These are phyloP conservation scores for Vaccinium corymbosum DNA, from an alignment of 148 eudicot species.

Conservation along the genomic window DNA sequence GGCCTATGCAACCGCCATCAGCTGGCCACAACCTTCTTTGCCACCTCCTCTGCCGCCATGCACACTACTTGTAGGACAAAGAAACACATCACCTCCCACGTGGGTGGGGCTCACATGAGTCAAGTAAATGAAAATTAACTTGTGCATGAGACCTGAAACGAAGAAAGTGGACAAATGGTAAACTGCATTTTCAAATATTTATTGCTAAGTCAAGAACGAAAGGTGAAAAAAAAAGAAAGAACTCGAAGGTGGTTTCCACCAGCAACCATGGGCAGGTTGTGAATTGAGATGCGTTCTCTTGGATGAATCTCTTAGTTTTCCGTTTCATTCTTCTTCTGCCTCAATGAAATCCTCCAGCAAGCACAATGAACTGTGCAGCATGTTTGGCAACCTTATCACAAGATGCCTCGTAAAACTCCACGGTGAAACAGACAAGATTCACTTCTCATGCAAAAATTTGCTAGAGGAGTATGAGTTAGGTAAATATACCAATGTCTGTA, in stretches of 20 bases:
- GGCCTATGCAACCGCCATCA: constrained; percentile 26
- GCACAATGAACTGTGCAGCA: not conserved
- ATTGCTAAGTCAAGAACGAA: not conserved
- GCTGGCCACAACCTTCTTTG: constrained; percentile 32
- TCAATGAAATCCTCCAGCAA: not conserved
- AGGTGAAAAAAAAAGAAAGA: not conserved
- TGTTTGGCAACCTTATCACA: not conserved
- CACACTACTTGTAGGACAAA: constrained; percentile 50
- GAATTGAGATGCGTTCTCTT: not conserved
- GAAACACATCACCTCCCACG: constrained; percentile 68
- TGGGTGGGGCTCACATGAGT: constrained; percentile 49
- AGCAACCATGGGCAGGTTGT: not conserved
- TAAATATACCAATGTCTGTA: not conserved
- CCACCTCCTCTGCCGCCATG: constrained; percentile 31
- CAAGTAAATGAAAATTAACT: constrained; percentile 37
- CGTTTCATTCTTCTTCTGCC: not conserved
- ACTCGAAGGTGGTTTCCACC: not conserved
- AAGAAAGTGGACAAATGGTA: constrained; percentile 31
- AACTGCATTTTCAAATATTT: not conserved
- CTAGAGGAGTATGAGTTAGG: not conserved
- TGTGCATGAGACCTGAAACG: constrained; percentile 65
- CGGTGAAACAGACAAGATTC: not conserved
- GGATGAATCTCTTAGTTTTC: not conserved
- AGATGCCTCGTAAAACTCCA: not conserved
- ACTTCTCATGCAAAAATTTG: not conserved